Evolutionary conservation across 352 stramenopile genomes (phyloP), one percentile per base, ranked within the genome.

Genomic region (Pythium sp.): DNA sequence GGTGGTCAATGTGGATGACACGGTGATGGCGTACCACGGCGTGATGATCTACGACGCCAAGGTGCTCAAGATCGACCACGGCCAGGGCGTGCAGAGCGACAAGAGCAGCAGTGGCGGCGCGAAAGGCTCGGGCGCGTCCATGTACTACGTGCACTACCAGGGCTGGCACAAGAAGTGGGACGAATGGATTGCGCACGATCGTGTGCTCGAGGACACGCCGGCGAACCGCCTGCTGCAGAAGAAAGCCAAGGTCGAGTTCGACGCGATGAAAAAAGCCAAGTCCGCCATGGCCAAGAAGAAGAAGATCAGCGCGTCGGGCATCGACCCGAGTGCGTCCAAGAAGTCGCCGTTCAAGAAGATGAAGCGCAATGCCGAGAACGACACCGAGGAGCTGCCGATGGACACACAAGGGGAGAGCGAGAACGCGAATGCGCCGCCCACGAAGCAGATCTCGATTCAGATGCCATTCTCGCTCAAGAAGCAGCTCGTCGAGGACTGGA

Each of bases 381-480:
- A 93, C 53, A 91, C 79, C 24, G 86, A 94, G 38, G 82, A 93
- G 58, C 69, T 86, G 49, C 65, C 74, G 5, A 60, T 60, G 55
- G 55, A 60, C 18, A 8, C 72, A 7, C 69, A 64, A 1, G 70
- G 68, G 49, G 71, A 80, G 14, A 67, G 65, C 49, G 69, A 61
- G 12, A 41, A 63, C 0, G 62, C 53, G 6, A 67, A 32, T 18
- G 65, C 20, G 4, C 57, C 58, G 6, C 54, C 24, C 8, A 54
- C 64, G 55, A 87, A 90, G 53, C 82, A 86, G 56, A 68, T 94
- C 28, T 79, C 77, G 47, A 80, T 95, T 58, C 81, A 92, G 54
- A 96, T 97, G 81, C 91, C 91, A 5, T 97, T 97, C 69, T 92
- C 88, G 55, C 84, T 97, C 64, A 97, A 97, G 83, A 97, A 96